Percentiles rank a stretch among this genome's conserved stretches.
These are phyloP conservation scores for Rhizophagus prolifer DNA, from an alignment of 192 early-diverging fungal species.

Conservation along the genomic window DNA sequence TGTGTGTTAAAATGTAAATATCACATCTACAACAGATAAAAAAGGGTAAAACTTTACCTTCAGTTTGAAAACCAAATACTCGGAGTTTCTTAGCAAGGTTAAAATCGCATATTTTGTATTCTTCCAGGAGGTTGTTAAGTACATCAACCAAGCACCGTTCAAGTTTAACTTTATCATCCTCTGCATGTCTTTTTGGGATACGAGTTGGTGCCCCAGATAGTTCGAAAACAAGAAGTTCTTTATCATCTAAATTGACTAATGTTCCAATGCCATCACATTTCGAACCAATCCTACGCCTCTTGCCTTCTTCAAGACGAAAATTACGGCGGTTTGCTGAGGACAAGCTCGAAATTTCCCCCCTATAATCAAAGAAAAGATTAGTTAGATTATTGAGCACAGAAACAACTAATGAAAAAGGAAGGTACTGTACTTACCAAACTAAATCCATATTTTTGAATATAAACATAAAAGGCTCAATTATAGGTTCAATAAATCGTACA, in stretches of 20 bases:
- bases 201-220: constrained; percentile 7
- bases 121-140: constrained; percentile 6
- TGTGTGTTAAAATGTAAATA: constrained; percentile 6
- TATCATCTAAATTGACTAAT: background rate
- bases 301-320: constrained; percentile 7
- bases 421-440: background rate
- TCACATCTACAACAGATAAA: constrained; percentile 22
- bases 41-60: constrained; percentile 24
- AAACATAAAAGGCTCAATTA: constrained; percentile 5
- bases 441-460: background rate
- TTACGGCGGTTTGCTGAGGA: background rate
- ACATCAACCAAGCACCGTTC: constrained; percentile 18
- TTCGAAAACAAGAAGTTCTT: constrained; percentile 9
- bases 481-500: constrained; percentile 12
- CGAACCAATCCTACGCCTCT: constrained; percentile 6
- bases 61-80: constrained; percentile 21
- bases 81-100: background rate
- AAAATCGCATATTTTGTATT: constrained; percentile 21
- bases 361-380: background rate
- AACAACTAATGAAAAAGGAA: background rate
- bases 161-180: constrained; percentile 10
- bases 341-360: background rate
- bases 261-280: background rate
- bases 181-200: background rate
- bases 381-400: background rate